Percentiles rank a stretch among this genome's conserved stretches.
phyloP scores from a whole-genome alignment of 23 red algal species.

The Agarophyton chilense region DNA sequence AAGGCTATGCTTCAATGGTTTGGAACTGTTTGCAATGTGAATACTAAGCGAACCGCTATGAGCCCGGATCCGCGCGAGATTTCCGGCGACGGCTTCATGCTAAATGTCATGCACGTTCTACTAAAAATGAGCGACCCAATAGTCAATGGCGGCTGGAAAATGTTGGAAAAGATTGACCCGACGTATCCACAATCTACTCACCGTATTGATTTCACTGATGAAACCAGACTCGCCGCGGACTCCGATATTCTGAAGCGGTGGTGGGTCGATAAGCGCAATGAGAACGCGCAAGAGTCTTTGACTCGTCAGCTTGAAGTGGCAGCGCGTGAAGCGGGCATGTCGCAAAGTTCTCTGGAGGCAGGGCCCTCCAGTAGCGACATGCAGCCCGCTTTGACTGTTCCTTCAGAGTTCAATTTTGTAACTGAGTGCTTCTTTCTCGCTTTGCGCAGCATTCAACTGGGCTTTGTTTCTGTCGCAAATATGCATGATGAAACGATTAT shows the following conservation, averaged over 20 bases:
- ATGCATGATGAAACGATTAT: slow-evolving; percentile 84
- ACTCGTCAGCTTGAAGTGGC: slow-evolving; percentile 59
- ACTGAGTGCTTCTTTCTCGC: slow-evolving; percentile 93
- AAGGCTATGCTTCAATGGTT: slow-evolving; percentile 85
- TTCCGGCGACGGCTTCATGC: slow-evolving; percentile 86
- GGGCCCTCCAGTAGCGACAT: neutral
- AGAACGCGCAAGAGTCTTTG: slow-evolving; percentile 84
- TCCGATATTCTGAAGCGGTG: slow-evolving; percentile 69
- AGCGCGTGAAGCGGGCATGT: slow-evolving; percentile 33
- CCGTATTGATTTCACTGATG: slow-evolving; percentile 84
- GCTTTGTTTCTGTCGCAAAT: slow-evolving; percentile 72
- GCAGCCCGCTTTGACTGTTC: neutral
- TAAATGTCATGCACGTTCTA: slow-evolving; percentile 93
- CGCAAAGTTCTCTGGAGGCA: slow-evolving; percentile 19
- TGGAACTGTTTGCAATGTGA: slow-evolving; percentile 66
- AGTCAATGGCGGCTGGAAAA: slow-evolving; percentile 78
- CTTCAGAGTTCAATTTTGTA: slow-evolving; percentile 82
- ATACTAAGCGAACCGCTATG: slow-evolving; percentile 74
- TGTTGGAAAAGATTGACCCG: slow-evolving; percentile 84
- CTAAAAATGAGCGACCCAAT: slow-evolving; percentile 84
- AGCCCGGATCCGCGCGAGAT: slow-evolving; percentile 60
- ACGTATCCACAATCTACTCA: slow-evolving; percentile 68
- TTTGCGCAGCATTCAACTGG: slow-evolving; percentile 76
- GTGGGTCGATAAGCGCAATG: slow-evolving; percentile 82
- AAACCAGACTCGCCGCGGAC: slow-evolving; percentile 90